Conservation (phyloP, 2,329 filamentous ascomycete species). For the Bipolaris zeicola region DNA sequence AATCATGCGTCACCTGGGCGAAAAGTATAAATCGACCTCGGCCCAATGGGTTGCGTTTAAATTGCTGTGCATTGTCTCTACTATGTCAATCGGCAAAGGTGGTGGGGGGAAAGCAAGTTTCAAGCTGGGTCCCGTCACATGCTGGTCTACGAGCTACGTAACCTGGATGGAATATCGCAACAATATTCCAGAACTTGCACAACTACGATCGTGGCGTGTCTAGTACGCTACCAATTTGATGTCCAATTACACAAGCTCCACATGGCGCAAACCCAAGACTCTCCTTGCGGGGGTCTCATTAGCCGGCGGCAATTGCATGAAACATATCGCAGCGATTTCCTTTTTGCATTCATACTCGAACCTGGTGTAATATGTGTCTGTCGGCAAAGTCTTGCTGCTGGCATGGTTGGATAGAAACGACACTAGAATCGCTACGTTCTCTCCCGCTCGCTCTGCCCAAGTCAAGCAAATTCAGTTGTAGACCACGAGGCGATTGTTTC, state of each 20-base stretch:
- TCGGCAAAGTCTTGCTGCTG: background rate
- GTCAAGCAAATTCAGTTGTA: background rate
- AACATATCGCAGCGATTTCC: constrained; percentile 4
- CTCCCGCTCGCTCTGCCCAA: background rate
- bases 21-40: background rate
- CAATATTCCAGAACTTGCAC: background rate
- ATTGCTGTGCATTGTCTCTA: background rate
- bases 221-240: background rate
- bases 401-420: no score
- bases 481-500: background rate
- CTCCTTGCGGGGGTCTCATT: constrained; percentile 18
- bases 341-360: constrained; percentile 16
- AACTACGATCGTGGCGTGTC: background rate
- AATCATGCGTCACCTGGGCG: background rate
- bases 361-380: constrained; percentile 16
- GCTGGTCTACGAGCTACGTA: background rate
- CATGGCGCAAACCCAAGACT: constrained; percentile 12
- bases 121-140: background rate
- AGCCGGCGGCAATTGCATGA: constrained; percentile 30
- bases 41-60: background rate
- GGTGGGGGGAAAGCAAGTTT: background rate
- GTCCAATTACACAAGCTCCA: constrained; percentile 5
- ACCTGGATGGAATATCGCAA: background rate
- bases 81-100: background rate
- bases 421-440: background rate